These are phyloP conservation scores for Suhomyces sp. DNA, from an alignment of 805 yeast species.

Conservation along the genomic window DNA sequence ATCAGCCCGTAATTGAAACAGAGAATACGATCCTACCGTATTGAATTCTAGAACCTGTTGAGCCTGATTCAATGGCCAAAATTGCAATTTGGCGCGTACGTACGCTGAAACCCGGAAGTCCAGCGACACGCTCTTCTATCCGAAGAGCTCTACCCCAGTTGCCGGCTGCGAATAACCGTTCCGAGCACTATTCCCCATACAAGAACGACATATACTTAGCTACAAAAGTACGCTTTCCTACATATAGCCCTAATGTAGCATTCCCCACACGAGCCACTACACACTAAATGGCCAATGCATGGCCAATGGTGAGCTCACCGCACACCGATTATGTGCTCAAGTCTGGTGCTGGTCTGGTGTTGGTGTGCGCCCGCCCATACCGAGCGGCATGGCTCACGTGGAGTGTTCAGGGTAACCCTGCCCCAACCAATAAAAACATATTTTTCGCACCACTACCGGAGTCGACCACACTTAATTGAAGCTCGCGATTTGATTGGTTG, in stretches of 20 bases:
- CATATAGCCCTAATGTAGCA: neutral
- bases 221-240: too few relatives aligned
- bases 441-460: conserved; percentile 6
- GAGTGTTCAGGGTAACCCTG: conserved; percentile 4
- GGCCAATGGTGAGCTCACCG: neutral
- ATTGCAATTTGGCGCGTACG: neutral
- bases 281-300: neutral
- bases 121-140: neutral
- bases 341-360: neutral
- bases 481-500: conserved; percentile 7
- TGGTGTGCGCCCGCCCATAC: conserved; percentile 1
- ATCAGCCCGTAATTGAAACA: neutral
- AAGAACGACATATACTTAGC: too few relatives aligned
- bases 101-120: neutral
- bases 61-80: neutral
- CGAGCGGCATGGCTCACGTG: conserved; percentile 4
- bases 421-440: conserved; percentile 6
- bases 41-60: neutral
- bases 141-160: neutral
- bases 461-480: conserved; percentile 5
- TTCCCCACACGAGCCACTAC: neutral
- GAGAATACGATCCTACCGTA: neutral
- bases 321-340: neutral
- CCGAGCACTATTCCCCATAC: neutral
- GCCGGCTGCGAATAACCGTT: neutral